Evolutionary conservation across 2,329 filamentous ascomycete species (phyloP), one percentile per base, ranked within the genome.

Genomic region (Exserohilum turcica): DNA sequence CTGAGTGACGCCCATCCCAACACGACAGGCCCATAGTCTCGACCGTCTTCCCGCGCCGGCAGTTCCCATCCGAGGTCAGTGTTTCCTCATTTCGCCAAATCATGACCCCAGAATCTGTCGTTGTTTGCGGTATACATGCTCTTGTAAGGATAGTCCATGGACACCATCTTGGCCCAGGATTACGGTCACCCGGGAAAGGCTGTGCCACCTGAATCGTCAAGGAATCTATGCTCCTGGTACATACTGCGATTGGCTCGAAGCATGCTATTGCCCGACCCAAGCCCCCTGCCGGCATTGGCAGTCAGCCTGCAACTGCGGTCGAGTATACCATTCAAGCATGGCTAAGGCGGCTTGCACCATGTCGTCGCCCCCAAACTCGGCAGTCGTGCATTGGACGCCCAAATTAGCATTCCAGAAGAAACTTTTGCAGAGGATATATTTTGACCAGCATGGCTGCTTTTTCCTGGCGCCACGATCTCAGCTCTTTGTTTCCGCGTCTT

Each of bases 331-430:
- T 46, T 46, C 27, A n/a, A 39, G 48, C 19, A 46, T 38, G 42
- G 48, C 27, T 33, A n/a, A 29, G 16, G 36, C 32, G 28, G 38
- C 38, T 32, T 38, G 39, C 42, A 42, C 40, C 13, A 39, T 27
- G 10, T 35, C 3, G 33, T 45, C 35, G 48, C 48, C 48, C 32
- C 35, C 42, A 46, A 38, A 16, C 29, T 35, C 48, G 48, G 48
- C 48, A 51, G 35, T 51, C 21, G 6, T 18, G 42, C 40, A 51
- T 39, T 28, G n/a, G 3, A 39, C 8, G 27, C 42, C 36, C 42
- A 50, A 35, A 28, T 29, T 15, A 21, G 19, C 32, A 16, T 28
- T 13, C 15, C 21, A 7, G 24, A 21, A 18, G 19, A 5, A 8
- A 32, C 18, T 24, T 16, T 10, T 19, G n/a, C 9, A 13, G 13